phyloP scores from a whole-genome alignment of 192 early-diverging fungal genomes.

The Jimgerdemannia lactiflua region DNA sequence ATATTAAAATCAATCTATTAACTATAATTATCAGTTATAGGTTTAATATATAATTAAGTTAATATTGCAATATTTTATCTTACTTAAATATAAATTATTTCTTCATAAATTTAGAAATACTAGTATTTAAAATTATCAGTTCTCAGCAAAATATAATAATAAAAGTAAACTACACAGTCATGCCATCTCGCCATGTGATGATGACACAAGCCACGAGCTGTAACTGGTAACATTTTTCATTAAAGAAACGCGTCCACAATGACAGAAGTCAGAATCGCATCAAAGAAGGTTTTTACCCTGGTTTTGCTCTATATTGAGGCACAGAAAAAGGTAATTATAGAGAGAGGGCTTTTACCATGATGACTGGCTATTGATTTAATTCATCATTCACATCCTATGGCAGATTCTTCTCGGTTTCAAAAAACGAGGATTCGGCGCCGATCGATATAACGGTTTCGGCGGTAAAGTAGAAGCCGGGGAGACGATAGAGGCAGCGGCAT shows the following conservation, averaged over 20 bases:
- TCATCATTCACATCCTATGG: background rate
- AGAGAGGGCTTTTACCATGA: background rate
- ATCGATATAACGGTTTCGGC: slow-evolving; percentile 73
- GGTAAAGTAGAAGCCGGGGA: slow-evolving; percentile 74
- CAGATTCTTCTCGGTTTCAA: slow-evolving; percentile 73
- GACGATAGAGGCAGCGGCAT: slow-evolving; percentile 56
- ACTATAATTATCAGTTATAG: too few species aligned
- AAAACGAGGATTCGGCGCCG: slow-evolving; percentile 75
- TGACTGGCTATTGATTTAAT: background rate
- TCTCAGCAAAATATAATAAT: too few species aligned
- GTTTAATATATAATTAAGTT: too few species aligned
- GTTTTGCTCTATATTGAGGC: slow-evolving; percentile 37
- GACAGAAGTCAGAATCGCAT: slow-evolving; percentile 12
- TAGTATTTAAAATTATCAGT: too few species aligned
- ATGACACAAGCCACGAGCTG: background rate
- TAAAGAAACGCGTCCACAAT: background rate
- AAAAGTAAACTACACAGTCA: too few species aligned
- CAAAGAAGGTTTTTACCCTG: slow-evolving; percentile 47
- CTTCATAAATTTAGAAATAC: too few species aligned
- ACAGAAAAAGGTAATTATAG: slow-evolving; percentile 14
- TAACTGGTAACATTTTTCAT: background rate
- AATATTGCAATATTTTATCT: too few species aligned
- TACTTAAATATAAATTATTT: too few species aligned
- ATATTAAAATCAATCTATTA: too few species aligned
- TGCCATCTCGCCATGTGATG: too few species aligned